Evolutionary conservation across 2,329 filamentous ascomycete species (phyloP), one percentile per base, ranked within the genome.

Genomic region (Periglandula ipomoeae): DNA sequence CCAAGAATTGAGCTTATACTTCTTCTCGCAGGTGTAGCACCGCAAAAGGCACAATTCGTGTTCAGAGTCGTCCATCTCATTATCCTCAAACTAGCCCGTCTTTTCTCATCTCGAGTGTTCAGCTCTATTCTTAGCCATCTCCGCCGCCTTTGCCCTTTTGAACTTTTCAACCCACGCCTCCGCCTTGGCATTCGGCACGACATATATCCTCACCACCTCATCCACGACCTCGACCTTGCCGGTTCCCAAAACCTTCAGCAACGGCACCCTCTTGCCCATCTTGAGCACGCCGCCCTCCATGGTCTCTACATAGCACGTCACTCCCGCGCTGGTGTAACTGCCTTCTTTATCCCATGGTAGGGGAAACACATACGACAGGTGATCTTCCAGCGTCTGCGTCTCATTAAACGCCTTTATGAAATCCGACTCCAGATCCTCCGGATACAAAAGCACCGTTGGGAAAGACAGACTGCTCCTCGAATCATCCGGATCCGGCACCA

Each of bases 251-350:
- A 91, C 78, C 70, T 89, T 87, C 45, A 89, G 66, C 56, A 97
- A 65, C 19, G 80, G 73, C 54, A 93, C 75, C 62, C 91, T 93
- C 76, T 87, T 90, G 43, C 93, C 91, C 20, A 90, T 83, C 70
- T 95, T 96, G 59, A 95, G 80, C 58, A 98, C 65, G 0, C 90
- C 89, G 0, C 89, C 89, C 0, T 74, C 71, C 4, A 69, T 68
- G 0, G 89, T 97, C 71, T 96, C 89, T 73, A 95, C 85, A 65
- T 88, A 97, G 60, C 88, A 93, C 57, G 95, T 89, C 4, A 95
- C 87, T 1, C 68, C 72, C 0, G 73, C 72, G 1, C 74, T 57
- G 1, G 70, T 77, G 65, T 95, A 96, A 59, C 81, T 81, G 2
- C 75, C 67, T 52, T 75, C 70, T 15, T 65, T 60, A 59, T 97